Percentiles rank a stretch among this genome's conserved stretches.
phyloP scores from a whole-genome alignment of 768 basidiomycete species.

The Tulasnella sp. region DNA sequence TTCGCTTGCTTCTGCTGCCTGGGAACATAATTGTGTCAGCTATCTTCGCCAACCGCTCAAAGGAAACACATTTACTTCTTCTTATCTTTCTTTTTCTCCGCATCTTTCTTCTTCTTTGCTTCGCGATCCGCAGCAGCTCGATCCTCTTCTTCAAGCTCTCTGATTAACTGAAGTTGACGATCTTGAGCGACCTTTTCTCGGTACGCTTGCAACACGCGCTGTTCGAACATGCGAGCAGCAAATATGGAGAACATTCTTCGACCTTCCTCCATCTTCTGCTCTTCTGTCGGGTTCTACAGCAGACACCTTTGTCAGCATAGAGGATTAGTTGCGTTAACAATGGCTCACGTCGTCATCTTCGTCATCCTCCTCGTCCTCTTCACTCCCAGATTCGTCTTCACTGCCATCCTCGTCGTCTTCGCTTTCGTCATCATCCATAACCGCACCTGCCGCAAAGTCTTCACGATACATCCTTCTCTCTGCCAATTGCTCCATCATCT shows the following conservation, averaged over 20 bases:
- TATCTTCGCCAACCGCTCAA: neutral
- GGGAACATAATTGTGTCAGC: slow-evolving; percentile 28
- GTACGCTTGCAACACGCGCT: slow-evolving; percentile 94
- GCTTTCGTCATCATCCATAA: slow-evolving; percentile 62
- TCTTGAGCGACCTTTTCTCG: slow-evolving; percentile 97
- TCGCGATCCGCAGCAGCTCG: slow-evolving; percentile 83
- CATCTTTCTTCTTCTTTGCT: slow-evolving; percentile 88
- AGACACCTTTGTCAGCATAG: neutral
- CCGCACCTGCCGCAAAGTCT: slow-evolving; percentile 60
- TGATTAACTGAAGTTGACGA: slow-evolving; percentile 87
- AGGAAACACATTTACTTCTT: slow-evolving; percentile 63
- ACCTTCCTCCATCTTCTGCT: slow-evolving; percentile 99
- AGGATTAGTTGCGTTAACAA: neutral
- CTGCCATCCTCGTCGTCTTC: slow-evolving; percentile 65
- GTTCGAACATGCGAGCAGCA: slow-evolving; percentile 99
- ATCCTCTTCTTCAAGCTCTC: slow-evolving; percentile 96
- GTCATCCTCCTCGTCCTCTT: slow-evolving; percentile 66
- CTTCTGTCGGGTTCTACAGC: slow-evolving; percentile 81
- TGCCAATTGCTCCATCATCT: slow-evolving; percentile 99
- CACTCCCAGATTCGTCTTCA: slow-evolving; percentile 66
- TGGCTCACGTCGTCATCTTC: slow-evolving; percentile 48
- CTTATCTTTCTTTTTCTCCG: slow-evolving; percentile 99
- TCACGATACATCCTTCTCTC: slow-evolving; percentile 92
- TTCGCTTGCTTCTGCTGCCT: slow-evolving; percentile 92
- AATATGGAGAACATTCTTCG: slow-evolving; percentile 99